phyloP scores from a whole-genome alignment of 2,329 filamentous ascomycete species.

The Ceratocystis lukuohia region DNA sequence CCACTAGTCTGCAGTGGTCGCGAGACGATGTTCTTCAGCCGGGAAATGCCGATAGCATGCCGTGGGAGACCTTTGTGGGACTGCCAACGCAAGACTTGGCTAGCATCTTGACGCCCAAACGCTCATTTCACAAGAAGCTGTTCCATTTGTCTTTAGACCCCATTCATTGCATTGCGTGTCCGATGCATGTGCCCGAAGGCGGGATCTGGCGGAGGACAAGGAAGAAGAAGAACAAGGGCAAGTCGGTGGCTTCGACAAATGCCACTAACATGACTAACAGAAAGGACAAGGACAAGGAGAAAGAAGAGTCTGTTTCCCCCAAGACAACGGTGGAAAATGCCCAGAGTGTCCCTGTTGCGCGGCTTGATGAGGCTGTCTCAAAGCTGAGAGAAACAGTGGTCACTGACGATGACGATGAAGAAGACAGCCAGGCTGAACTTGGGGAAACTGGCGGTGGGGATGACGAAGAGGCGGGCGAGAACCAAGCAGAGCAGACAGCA shows the following conservation, averaged over 20 bases:
- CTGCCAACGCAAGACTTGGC: constrained; percentile 66
- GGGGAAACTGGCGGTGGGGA: constrained; percentile 23
- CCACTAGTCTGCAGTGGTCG: constrained; percentile 24
- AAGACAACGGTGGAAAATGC: constrained; percentile 11
- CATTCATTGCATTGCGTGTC: constrained; percentile 67
- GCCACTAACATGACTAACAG: constrained; percentile 20
- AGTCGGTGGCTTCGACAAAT: constrained; percentile 25
- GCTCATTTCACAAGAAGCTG: constrained; percentile 63
- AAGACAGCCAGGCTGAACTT: constrained; percentile 21
- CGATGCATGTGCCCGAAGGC: constrained; percentile 67
- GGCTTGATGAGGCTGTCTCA: background rate
- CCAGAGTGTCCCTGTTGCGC: background rate
- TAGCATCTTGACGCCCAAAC: constrained; percentile 62
- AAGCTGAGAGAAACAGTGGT: constrained; percentile 20
- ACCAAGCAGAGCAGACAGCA: constrained; percentile 19
- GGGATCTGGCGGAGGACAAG: constrained; percentile 56
- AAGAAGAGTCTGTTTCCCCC: constrained; percentile 17
- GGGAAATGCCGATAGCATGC: constrained; percentile 42
- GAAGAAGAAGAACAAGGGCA: constrained; percentile 25
- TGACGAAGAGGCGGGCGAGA: constrained; percentile 22
- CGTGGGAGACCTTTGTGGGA: constrained; percentile 61
- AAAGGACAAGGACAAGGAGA: background rate
- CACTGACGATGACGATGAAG: constrained; percentile 22
- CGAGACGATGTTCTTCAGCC: constrained; percentile 34
- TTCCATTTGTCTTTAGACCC: constrained; percentile 76